These are phyloP conservation scores for Mycena polygramma DNA, from an alignment of 768 basidiomycete species.

Conservation along the genomic window DNA sequence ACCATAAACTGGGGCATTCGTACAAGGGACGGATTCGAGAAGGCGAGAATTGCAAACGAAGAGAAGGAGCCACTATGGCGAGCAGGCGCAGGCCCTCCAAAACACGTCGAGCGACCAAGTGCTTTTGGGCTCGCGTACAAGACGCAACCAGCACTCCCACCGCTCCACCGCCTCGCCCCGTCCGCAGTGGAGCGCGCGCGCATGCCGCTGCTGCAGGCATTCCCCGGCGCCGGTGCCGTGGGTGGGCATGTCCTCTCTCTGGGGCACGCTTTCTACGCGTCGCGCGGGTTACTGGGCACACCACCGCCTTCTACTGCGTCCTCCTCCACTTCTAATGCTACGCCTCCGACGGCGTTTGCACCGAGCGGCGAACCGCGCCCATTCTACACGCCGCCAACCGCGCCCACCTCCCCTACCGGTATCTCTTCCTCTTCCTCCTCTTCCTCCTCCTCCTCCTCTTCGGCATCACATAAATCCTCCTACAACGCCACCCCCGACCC, in stretches of 20 bases:
- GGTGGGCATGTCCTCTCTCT: constrained; percentile 10
- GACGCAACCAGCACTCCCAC: background rate
- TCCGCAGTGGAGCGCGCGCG: constrained; percentile 25
- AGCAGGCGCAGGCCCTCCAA: background rate
- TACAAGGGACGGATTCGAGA: too few species aligned
- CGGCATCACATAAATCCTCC: background rate
- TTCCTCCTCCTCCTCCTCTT: background rate
- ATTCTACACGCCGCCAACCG: background rate
- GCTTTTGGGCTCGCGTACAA: constrained; percentile 16
- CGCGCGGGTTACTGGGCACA: background rate
- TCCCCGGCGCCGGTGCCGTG: constrained; percentile 22
- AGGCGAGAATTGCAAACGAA: background rate
- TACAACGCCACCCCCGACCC: background rate
- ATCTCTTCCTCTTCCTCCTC: too few species aligned
- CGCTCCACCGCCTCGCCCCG: constrained; percentile 13
- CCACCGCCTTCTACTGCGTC: background rate
- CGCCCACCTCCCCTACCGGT: too few species aligned
- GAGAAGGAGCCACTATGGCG: background rate
- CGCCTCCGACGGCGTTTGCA: background rate
- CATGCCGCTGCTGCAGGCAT: constrained; percentile 24
- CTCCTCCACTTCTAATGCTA: background rate
- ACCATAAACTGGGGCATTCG: constrained; percentile 16
- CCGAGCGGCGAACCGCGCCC: background rate
- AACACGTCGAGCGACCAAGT: background rate
- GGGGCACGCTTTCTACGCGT: background rate